Base-by-base conservation (phyloP, 768 basidiomycete species). In the Chiua virens region DNA sequence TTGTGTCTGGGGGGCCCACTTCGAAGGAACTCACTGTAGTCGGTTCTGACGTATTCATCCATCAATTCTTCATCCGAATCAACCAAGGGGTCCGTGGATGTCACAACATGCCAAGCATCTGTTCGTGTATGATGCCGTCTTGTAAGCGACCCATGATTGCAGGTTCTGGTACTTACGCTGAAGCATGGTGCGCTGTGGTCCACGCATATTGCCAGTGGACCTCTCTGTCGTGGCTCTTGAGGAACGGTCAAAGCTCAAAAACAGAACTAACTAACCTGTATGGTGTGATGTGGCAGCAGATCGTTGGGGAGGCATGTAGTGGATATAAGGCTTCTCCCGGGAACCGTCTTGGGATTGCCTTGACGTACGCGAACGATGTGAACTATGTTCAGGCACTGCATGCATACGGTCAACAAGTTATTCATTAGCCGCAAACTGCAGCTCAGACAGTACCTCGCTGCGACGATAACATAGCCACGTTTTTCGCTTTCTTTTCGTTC, bases 41-140 rank as follows among this genome's bases (percentile, higher is more conserved):
- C 87, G 43, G 75, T 63, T 38, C 79, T 76, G 41, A 79, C 73
- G 56, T 86, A 73, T 50, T 87, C 82, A 52, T 89, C 85, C 48
- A 75, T 72, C 49, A 75, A 67, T 60, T 91, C 89, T 35, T 86
- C 85, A 57, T 90, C 88, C 13, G 88, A 89, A 69, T 88, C 86
- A 13, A 70, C 72, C 15, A 89, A 71, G 15, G 87, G 85, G 61
- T 90, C 87, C 32, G 76, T 75, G 23, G 77, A 79, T 35, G 75
- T 76, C 25, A 83, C 76, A 28, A 80, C 70, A 59, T 85, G 81
- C 87, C 86, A 90, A 8, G 88, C 87, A 51, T 90, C 89, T 91
- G 70, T 28, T 38, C 41, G 42, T 25, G 20, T 28, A 47, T 44
- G 20, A 32, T 23, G 18, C n/a, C 21, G 1, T 14, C 52, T 27